Evolutionary conservation across 225 moss, liverwort and hornwort genomes (phyloP).

Genomic region (Polytrichum commune): DNA sequence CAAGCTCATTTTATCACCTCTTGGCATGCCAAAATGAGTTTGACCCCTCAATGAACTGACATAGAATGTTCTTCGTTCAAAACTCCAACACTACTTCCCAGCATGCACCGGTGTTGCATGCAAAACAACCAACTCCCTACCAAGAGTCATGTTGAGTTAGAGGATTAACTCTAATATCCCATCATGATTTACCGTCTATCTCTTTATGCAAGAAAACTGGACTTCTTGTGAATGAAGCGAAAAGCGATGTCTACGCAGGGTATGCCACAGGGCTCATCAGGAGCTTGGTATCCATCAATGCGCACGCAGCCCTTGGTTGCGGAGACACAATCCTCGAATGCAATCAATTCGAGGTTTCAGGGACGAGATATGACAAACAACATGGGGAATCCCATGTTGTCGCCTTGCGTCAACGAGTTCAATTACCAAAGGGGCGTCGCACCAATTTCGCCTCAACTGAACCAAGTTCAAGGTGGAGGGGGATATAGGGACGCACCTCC

Average conservation of each 20-base stretch:
- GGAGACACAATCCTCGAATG: slow-evolving; percentile 37
- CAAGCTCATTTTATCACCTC: too few relatives aligned
- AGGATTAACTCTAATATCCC: too few relatives aligned
- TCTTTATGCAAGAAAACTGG: too few relatives aligned
- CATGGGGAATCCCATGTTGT: slow-evolving; percentile 16
- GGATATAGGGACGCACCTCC: slow-evolving; percentile 27
- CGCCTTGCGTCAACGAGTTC: slow-evolving; percentile 27
- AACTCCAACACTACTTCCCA: too few relatives aligned
- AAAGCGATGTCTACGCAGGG: slow-evolving; percentile 1
- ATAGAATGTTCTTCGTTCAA: too few relatives aligned
- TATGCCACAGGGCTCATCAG: slow-evolving; percentile 41
- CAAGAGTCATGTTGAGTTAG: too few relatives aligned
- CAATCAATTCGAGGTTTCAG: slow-evolving; percentile 40
- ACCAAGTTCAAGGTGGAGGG: slow-evolving; percentile 26
- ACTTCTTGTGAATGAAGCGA: too few relatives aligned
- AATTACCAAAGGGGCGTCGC: slow-evolving; percentile 29
- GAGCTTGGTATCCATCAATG: slow-evolving; percentile 45
- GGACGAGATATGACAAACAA: slow-evolving; percentile 16
- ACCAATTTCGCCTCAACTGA: slow-evolving; percentile 28
- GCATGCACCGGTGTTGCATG: too few relatives aligned
- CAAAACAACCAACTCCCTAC: too few relatives aligned
- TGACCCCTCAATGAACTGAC: too few relatives aligned
- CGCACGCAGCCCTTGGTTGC: slow-evolving; percentile 23
- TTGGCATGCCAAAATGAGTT: too few relatives aligned
- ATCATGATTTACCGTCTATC: too few relatives aligned